Base-by-base conservation (phyloP, 495 filamentous ascomycete genomes). In the Annulohypoxylon maeteangense region DNA sequence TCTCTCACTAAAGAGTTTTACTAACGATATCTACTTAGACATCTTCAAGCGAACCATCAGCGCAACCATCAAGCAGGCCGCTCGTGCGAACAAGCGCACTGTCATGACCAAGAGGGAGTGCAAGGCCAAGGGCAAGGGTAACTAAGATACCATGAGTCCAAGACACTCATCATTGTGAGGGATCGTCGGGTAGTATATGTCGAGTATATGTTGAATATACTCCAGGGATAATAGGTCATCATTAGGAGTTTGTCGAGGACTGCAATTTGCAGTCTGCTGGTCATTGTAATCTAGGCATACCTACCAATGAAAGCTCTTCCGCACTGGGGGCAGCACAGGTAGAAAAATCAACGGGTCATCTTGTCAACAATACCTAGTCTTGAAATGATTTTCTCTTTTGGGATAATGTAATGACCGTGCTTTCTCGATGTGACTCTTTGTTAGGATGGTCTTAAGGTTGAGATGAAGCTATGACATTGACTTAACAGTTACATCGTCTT, bases 11-110 rank as follows among this genome's bases (percentile, higher is more conserved):
- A 27, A 23, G 23, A 0, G 3, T 47, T 42, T 60, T 22, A 48
- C 72, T 79, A 65, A 76, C 23, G 3, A 11, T 27, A 34, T 47
- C 7, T 62, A 12, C 10, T 12, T 12, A 77, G 75, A 75, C 34
- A 59, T 76, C 20, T 71, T 83, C 73, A 82, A 81, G 66, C 78
- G 81, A n/a, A 79, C 77, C 54, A 62, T 82, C 5, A 64, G 60
- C 27, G 71, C 72, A 11, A 58, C 74, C 27, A 68, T 75, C n/a
- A 76, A 65, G 59, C 74, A 70, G 36, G 74, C 72, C 23, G 45
- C 65, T 29, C 71, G 72, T 20, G 62, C 29, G 20, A 67, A 60
- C 2, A 75, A 72, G 63, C 74, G 72, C 55, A 63, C 62, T 20
- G 25, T 74, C 7, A 62, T 70, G 51, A 29, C 53, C 32, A 70